Evolutionary conservation across 305 asterid species (phyloP), one percentile per base, ranked within the genome.

Genomic region (Fraxinus floribunda): DNA sequence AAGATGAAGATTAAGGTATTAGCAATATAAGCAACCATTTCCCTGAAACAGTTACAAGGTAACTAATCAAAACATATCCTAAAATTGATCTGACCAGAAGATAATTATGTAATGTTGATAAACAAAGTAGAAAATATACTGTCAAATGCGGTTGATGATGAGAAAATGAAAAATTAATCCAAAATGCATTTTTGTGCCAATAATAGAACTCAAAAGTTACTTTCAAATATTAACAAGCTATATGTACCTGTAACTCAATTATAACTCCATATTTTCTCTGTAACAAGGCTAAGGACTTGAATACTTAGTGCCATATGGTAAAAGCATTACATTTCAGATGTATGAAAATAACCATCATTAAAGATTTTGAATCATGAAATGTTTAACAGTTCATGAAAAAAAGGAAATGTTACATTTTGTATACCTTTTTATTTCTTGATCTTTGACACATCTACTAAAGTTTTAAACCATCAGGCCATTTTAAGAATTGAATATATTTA

Each of bases 21-120:
- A 7, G 99, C 98, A 84, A 96, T 94, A 83, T 96, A 96, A 16
- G 98, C 90, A 82, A 94, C 97, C 98, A 96, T 94, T 89, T 93
- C 99, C 99, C 99, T 94, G 98, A 86, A 90, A 89, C 88, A 90
- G 81, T 86, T 74, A 79, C 32, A 64, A 77, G 74, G 86, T 62
- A 74, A 57, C 46, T 68, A 81, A 82, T 84, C 60, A 89, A 81
- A 88, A 77, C 1, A 66, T 72, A 66, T 57, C 80, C 60, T 38
- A 55, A 68, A 87, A 82, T 41, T 85, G 81, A 82, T 64, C 73
- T 36, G 66, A 75, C 73, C 77, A 78, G 20, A 68, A 68, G 38
- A 68, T 13, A 68, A 68, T 18, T 68, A 70, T 10, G 34, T 1
- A 5, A 29, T 32, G 16, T 70, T 70, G 7, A 70, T 30, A 30